Base-by-base conservation (phyloP, 306 rosid genomes). In the Sophora flavescens region DNA sequence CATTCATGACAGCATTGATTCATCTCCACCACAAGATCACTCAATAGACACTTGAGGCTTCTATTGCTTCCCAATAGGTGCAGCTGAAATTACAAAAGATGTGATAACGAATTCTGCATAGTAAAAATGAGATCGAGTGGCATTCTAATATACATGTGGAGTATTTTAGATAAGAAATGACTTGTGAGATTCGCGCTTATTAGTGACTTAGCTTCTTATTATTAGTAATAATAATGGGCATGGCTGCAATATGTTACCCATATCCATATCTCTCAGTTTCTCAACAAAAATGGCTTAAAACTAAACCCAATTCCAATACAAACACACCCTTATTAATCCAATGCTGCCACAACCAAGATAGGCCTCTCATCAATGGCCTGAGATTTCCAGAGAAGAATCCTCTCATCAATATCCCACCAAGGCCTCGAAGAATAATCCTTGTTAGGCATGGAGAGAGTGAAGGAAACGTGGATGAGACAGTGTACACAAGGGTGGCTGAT, bases 361-460 rank as follows among this genome's bases (percentile, higher is more conserved):
- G 22, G 22, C 22, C 22, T 22, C 22, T 22, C 22, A 22, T 22
- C 78, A 87, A 91, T 62, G 86, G 84, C 3, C 57, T 32, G 18
- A 78, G 78, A 32, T 84, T 82, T 38, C 86, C 90, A 0, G 90
- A 88, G 78, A 91, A 74, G 84, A 77, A 64, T 52, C 8, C 62
- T 48, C 47, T 58, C 1, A 41, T 26, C 2, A 63, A 56, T n/a
- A 84, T 83, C 0, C 90, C 96, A 17, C 97, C 96, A 0, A 60
- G 97, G 73, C 98, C 98, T 6, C 87, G 89, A 52, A 87, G 98
- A 67, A 93, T 93, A 75, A 90, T 93, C 73, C 85, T 93, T 18
- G 96, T 93, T 2, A 84, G 98, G 36, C 98, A 93, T 9, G 98
- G 98, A 35, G 85, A 93, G 83, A 89, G 93, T 18, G 87, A 90